phyloP scores from a whole-genome alignment of 805 yeast species.

The Diddensiella santjacobensis region DNA sequence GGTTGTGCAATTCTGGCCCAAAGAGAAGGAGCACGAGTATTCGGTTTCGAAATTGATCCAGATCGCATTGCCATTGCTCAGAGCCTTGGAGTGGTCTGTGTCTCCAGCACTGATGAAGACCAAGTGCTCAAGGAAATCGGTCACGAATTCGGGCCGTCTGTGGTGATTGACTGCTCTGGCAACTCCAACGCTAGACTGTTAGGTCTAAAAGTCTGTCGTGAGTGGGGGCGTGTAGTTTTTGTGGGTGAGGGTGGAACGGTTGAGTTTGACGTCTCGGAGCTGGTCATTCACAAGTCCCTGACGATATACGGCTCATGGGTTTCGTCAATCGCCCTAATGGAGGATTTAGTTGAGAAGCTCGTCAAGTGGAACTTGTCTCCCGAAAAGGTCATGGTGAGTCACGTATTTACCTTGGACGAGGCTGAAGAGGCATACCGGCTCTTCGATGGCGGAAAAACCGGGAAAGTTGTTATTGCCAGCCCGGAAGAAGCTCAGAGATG shows the following conservation, averaged over 20 bases:
- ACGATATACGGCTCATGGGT: constrained; percentile 18
- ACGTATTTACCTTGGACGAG: constrained; percentile 10
- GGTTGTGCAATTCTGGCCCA: constrained; percentile 16
- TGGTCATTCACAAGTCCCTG: constrained; percentile 15
- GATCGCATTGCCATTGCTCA: constrained; percentile 11
- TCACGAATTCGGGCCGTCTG: constrained; percentile 15
- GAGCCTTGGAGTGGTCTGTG: constrained; percentile 9
- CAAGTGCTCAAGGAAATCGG: constrained; percentile 9
- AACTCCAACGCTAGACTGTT: constrained; percentile 11
- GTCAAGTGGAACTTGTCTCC: constrained; percentile 17
- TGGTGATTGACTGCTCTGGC: constrained; percentile 16
- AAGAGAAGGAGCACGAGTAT: constrained; percentile 16
- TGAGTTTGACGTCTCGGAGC: constrained; percentile 16
- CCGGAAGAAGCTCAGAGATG: background rate
- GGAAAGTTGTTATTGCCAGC: constrained; percentile 15
- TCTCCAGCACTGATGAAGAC: constrained; percentile 6
- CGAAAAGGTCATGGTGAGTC: constrained; percentile 14
- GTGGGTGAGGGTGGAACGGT: constrained; percentile 18
- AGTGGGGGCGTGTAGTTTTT: constrained; percentile 18
- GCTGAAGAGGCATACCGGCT: constrained; percentile 13
- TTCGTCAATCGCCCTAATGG: constrained; percentile 15
- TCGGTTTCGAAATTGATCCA: constrained; percentile 13
- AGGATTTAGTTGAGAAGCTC: constrained; percentile 18
- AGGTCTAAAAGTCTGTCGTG: constrained; percentile 15
- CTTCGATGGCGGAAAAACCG: constrained; percentile 16